Conservation (phyloP, 768 basidiomycete genomes). For the Tephrocybe sp. region DNA sequence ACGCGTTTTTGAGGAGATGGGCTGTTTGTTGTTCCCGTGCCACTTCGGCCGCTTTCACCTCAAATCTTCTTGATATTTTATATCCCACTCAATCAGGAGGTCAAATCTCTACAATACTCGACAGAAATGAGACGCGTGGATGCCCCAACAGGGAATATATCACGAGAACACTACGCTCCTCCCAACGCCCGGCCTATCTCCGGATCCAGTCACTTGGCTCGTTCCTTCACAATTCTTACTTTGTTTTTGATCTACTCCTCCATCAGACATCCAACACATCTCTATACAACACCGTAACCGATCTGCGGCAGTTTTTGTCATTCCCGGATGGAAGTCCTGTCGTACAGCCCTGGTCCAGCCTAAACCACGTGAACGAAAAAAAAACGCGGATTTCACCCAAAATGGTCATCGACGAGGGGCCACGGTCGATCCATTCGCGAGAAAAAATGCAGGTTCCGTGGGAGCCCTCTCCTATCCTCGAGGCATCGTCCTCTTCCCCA, state of each 20-base stretch:
- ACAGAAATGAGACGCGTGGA: slow-evolving; percentile 22
- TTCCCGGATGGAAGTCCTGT: slow-evolving; percentile 22
- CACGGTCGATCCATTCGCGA: background rate
- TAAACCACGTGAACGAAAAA: slow-evolving; percentile 25
- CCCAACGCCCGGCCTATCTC: slow-evolving; percentile 38
- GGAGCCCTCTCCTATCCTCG: background rate
- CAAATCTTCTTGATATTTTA: slow-evolving; percentile 38
- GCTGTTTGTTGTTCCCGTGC: slow-evolving; percentile 43
- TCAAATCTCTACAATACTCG: slow-evolving; percentile 27
- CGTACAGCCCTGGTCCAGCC: slow-evolving; percentile 22
- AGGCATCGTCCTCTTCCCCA: slow-evolving; percentile 16
- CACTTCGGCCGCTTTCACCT: slow-evolving; percentile 38
- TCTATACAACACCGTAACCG: slow-evolving; percentile 19
- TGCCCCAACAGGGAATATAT: slow-evolving; percentile 32
- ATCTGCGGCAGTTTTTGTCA: slow-evolving; percentile 33
- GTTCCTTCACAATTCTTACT: slow-evolving; percentile 23
- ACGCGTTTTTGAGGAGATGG: slow-evolving; percentile 33
- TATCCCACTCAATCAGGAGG: slow-evolving; percentile 35
- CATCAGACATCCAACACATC: slow-evolving; percentile 29
- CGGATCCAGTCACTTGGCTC: slow-evolving; percentile 39
- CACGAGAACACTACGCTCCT: slow-evolving; percentile 39
- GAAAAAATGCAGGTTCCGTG: slow-evolving; percentile 6
- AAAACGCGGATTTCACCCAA: slow-evolving; percentile 6
- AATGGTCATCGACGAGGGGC: slow-evolving; percentile 10
- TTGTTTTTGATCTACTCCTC: slow-evolving; percentile 35